Conservation (phyloP, 768 basidiomycete genomes). For the Termitomyces sp. region DNA sequence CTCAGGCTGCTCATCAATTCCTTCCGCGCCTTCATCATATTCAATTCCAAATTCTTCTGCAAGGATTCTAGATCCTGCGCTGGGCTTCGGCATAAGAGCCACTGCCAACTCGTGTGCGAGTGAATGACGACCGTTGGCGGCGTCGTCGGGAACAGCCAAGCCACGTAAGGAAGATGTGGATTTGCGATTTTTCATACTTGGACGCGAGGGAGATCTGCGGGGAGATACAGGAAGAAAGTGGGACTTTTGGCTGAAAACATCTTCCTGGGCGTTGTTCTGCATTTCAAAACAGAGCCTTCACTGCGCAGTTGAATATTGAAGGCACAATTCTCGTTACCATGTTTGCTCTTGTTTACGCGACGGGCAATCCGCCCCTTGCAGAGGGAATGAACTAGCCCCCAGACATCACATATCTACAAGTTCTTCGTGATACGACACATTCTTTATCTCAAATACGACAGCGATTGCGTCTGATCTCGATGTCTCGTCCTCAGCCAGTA, state of each 20-base stretch:
- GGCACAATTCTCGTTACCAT: constrained; percentile 4
- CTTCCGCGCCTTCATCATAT: constrained; percentile 83
- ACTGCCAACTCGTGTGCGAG: constrained; percentile 85
- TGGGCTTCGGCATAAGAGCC: constrained; percentile 85
- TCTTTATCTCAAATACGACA: background rate
- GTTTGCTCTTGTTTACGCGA: constrained; percentile 19
- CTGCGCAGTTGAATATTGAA: background rate
- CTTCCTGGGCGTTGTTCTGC: constrained; percentile 25
- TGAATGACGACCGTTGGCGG: constrained; percentile 51
- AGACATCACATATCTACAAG: background rate
- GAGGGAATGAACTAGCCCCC: background rate
- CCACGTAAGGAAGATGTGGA: constrained; percentile 49
- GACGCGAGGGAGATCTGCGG: constrained; percentile 31
- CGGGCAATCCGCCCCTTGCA: background rate
- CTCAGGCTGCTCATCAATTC: constrained; percentile 52
- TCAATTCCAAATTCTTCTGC: constrained; percentile 90
- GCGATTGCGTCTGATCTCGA: background rate
- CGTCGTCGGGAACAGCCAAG: constrained; percentile 35
- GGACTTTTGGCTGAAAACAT: constrained; percentile 21
- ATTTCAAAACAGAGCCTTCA: constrained; percentile 2
- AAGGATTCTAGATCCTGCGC: constrained; percentile 66
- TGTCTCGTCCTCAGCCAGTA: background rate
- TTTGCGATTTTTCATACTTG: constrained; percentile 32
- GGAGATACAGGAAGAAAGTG: constrained; percentile 29
- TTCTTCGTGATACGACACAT: background rate